These are phyloP conservation scores for Pholiota molesta DNA, from an alignment of 768 basidiomycete species.

Conservation along the genomic window DNA sequence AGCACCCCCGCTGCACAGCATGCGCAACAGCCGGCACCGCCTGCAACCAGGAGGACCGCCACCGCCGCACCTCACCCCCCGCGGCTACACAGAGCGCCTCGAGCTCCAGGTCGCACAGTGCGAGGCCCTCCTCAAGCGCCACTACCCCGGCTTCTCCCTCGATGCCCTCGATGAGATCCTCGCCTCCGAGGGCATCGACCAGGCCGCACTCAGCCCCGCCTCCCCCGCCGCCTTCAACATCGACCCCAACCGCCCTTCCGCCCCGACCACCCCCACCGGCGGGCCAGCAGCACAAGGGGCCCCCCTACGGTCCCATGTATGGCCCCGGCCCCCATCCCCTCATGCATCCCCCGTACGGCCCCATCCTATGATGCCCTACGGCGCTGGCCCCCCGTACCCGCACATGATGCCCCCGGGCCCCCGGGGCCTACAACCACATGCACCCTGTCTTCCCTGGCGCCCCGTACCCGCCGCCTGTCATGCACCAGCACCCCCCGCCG, in stretches of 20 bases:
- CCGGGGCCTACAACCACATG: slow-evolving; percentile 53
- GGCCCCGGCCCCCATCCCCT: slow-evolving; percentile 47
- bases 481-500: slow-evolving; percentile 39
- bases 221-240: slow-evolving; percentile 36
- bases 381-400: slow-evolving; percentile 36
- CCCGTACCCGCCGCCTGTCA: slow-evolving; percentile 36
- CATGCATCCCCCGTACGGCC: slow-evolving; percentile 38
- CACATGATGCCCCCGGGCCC: slow-evolving; percentile 35
- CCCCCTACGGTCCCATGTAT: slow-evolving; percentile 37
- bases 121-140: slow-evolving; percentile 75
- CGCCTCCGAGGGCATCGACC: slow-evolving; percentile 68
- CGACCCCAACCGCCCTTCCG: slow-evolving; percentile 35
- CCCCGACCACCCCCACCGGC: slow-evolving; percentile 28
- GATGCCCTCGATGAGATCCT: slow-evolving; percentile 67
- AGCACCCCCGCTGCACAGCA: slow-evolving; percentile 85
- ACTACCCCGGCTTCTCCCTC: slow-evolving; percentile 68
- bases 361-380: slow-evolving; percentile 35
- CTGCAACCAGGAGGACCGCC: slow-evolving; percentile 88
- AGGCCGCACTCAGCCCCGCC: slow-evolving; percentile 30
- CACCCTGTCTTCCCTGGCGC: slow-evolving; percentile 57
- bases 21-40: slow-evolving; percentile 78
- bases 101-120: slow-evolving; percentile 82
- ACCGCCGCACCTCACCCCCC: slow-evolving; percentile 85
- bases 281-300: slow-evolving; percentile 29
- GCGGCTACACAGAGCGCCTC: slow-evolving; percentile 82